These are phyloP conservation scores for Coprinellus micaceus DNA, from an alignment of 768 basidiomycete genomes.

Conservation along the genomic window DNA sequence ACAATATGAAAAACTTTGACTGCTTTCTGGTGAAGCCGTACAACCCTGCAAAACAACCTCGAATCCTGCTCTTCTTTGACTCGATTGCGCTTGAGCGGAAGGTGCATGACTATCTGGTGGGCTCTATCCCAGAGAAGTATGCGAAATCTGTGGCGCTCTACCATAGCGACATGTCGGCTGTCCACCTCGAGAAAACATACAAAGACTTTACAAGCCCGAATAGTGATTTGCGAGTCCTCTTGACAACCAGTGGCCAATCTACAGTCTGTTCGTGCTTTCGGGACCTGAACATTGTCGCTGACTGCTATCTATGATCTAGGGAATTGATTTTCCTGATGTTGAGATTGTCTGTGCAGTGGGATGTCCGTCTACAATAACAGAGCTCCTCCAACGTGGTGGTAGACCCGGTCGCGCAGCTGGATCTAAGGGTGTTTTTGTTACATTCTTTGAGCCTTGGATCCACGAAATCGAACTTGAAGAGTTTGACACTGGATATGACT, in stretches of 20 bases:
- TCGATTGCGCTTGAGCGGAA: neutral
- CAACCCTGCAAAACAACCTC: conserved; percentile 11
- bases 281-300: neutral
- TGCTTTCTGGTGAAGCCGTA: conserved; percentile 20
- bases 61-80: conserved; percentile 17
- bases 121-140: conserved; percentile 1
- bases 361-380: neutral
- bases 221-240: conserved; percentile 4
- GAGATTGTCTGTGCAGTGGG: neutral
- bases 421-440: neutral
- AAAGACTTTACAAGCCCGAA: no score
- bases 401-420: neutral
- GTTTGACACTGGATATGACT: neutral
- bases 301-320: neutral
- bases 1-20: conserved; percentile 20
- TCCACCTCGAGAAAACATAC: no score
- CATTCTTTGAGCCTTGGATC: neutral
- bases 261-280: neutral
- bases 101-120: conserved; percentile 8
- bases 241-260: conserved; percentile 14
- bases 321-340: conserved; percentile 1
- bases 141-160: no score
- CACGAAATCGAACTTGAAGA: neutral
- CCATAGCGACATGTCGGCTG: no score
- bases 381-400: neutral